Evolutionary conservation across 805 yeast genomes (phyloP).

Genomic region (Saccharomycopsis synnaedendra): DNA sequence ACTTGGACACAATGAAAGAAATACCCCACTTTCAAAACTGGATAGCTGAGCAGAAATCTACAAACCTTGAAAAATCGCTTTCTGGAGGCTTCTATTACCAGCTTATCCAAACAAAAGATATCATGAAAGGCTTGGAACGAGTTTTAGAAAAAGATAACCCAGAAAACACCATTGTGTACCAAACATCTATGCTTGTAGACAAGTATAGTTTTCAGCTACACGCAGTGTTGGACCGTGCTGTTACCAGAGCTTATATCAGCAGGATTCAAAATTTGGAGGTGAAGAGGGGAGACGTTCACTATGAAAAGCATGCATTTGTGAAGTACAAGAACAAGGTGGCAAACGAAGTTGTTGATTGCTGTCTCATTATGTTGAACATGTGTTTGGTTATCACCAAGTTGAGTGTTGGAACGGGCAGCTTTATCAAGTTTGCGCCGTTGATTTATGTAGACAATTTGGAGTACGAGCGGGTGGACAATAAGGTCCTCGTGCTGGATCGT

Average conservation of each 20-base stretch:
- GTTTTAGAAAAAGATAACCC: conserved; percentile 9
- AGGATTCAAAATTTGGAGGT: conserved; percentile 13
- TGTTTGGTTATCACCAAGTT: conserved; percentile 13
- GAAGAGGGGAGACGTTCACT: conserved; percentile 10
- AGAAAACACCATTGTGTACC: conserved; percentile 12
- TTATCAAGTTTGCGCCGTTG: conserved; percentile 14
- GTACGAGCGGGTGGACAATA: conserved; percentile 9
- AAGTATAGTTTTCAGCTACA: conserved; percentile 10
- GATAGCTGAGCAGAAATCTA: conserved; percentile 11
- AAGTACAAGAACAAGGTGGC: conserved; percentile 11
- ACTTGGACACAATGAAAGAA: conserved; percentile 9
- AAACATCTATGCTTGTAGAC: conserved; percentile 10
- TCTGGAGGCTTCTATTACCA: conserved; percentile 14
- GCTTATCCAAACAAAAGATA: conserved; percentile 15
- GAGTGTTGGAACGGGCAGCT: neutral
- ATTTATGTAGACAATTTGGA: conserved; percentile 8
- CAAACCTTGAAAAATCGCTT: conserved; percentile 9
- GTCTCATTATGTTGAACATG: conserved; percentile 12
- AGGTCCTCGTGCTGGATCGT: conserved; percentile 6
- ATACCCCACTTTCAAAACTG: conserved; percentile 10
- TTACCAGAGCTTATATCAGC: conserved; percentile 9
- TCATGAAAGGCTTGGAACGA: conserved; percentile 8
- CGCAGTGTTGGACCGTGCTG: conserved; percentile 11
- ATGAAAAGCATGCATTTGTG: conserved; percentile 14
- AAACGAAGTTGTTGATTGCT: conserved; percentile 12